Percentiles rank a stretch among this genome's conserved stretches.
Evolutionary conservation across 805 yeast species (phyloP).

Genomic region (Lipomyces chichibuensis): DNA sequence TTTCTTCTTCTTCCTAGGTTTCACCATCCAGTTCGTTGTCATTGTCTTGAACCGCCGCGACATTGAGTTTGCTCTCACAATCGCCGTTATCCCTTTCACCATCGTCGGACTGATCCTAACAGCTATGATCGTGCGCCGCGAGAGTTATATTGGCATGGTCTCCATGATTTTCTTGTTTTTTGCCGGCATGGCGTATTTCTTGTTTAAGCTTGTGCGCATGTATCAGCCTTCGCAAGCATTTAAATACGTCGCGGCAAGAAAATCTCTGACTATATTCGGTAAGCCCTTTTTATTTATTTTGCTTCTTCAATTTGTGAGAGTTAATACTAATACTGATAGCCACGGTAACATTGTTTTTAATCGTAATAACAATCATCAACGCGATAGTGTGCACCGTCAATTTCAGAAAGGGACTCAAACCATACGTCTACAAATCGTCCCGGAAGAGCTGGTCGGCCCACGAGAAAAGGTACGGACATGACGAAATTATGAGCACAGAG

Average conservation of each 20-base stretch:
- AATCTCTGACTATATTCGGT: constrained; percentile 49
- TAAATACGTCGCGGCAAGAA: constrained; percentile 50
- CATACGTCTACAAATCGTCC: constrained; percentile 8
- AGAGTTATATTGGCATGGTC: constrained; percentile 42
- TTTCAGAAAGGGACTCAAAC: constrained; percentile 41
- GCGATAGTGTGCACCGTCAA: constrained; percentile 40
- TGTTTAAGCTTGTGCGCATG: constrained; percentile 53
- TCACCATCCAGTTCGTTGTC: constrained; percentile 54
- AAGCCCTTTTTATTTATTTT: not conserved
- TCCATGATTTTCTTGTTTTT: constrained; percentile 44
- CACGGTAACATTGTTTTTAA: constrained; percentile 48
- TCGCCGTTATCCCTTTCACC: constrained; percentile 52
- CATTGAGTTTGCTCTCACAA: constrained; percentile 53
- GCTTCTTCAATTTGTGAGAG: not conserved
- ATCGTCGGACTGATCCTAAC: constrained; percentile 47
- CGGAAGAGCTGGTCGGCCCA: not conserved
- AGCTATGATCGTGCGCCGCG: constrained; percentile 47
- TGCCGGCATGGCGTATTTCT: constrained; percentile 51
- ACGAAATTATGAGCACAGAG: not conserved
- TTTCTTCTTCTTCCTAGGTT: constrained; percentile 55
- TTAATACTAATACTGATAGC: constrained; percentile 39
- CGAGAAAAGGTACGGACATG: not conserved
- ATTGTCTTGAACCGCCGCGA: constrained; percentile 50
- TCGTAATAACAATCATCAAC: constrained; percentile 45
- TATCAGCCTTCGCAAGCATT: constrained; percentile 50